Percentiles rank a stretch among this genome's conserved stretches.
Evolutionary conservation across 1,284 basidiomycete genomes (phyloP).

Genomic region (Ustilago cynodontis): DNA sequence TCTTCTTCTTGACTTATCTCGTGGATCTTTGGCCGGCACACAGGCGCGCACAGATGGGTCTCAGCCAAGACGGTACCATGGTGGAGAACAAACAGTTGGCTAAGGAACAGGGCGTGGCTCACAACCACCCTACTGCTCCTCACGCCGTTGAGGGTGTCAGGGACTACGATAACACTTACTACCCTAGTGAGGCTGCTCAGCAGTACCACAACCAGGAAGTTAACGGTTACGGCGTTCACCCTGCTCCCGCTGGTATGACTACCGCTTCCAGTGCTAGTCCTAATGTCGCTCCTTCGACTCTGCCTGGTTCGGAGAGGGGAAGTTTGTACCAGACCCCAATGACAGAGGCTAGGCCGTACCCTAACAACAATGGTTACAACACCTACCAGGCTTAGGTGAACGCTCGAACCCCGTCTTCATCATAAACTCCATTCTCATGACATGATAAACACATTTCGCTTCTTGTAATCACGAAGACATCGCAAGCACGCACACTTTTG

Average conservation of each 20-base stretch:
- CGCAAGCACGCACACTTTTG: not conserved
- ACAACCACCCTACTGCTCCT: constrained; percentile 21
- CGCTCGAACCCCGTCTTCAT: not conserved
- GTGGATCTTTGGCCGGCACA: constrained; percentile 68
- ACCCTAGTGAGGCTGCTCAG: constrained; percentile 37
- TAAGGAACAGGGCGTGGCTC: constrained; percentile 25
- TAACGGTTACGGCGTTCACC: constrained; percentile 18
- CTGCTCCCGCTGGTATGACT: constrained; percentile 15
- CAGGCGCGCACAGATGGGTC: constrained; percentile 43
- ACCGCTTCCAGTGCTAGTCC: constrained; percentile 11
- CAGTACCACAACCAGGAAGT: constrained; percentile 11
- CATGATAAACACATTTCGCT: not conserved
- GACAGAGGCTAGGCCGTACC: constrained; percentile 41
- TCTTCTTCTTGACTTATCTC: constrained; percentile 70
- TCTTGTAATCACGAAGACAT: not conserved
- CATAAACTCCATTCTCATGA: not conserved
- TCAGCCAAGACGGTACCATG: constrained; percentile 54
- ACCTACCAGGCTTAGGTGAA: constrained; percentile 12
- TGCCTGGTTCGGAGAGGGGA: constrained; percentile 37
- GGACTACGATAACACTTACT: constrained; percentile 46
- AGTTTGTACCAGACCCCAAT: constrained; percentile 52
- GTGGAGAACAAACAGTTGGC: constrained; percentile 55
- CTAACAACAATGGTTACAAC: constrained; percentile 22
- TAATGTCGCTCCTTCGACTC: constrained; percentile 17
- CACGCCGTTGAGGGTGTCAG: constrained; percentile 46